phyloP scores from a whole-genome alignment of 345 rosid genomes.

The Eucalyptus shirleyi region DNA sequence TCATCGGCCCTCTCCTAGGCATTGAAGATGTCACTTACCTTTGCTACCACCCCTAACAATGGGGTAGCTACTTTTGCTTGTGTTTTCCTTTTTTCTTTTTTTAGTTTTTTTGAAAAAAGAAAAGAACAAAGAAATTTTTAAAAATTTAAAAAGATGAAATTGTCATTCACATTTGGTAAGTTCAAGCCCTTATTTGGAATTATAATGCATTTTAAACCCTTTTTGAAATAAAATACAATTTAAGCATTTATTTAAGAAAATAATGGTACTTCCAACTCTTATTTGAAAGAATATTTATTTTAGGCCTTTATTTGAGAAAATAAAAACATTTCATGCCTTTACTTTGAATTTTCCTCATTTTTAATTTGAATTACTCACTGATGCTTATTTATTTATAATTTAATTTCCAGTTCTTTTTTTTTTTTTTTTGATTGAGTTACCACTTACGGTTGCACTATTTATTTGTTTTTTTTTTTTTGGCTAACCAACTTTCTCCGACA shows the following conservation, averaged over 20 bases:
- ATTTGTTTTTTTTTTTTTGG: not conserved
- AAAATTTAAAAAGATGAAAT: rapidly evolving
- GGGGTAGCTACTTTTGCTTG: rapidly evolving
- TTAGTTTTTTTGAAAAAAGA: too few relatives aligned
- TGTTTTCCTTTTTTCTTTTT: rapidly evolving
- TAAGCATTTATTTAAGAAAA: rapidly evolving
- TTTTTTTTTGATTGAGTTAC: not conserved
- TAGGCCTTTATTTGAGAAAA: rapidly evolving
- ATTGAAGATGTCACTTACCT: rapidly evolving
- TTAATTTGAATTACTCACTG: not conserved
- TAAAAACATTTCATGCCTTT: rapidly evolving
- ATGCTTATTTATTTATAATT: rapidly evolving
- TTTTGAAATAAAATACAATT: too few relatives aligned
- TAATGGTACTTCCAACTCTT: rapidly evolving
- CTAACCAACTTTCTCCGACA: not conserved
- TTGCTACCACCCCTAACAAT: rapidly evolving
- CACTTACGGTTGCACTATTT: not conserved
- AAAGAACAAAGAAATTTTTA: rapidly evolving
- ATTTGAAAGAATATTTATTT: rapidly evolving
- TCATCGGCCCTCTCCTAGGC: rapidly evolving
- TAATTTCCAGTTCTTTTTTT: not conserved
- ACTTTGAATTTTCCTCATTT: too few relatives aligned
- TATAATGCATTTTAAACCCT: rapidly evolving
- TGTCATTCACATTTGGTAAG: rapidly evolving
- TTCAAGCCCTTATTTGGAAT: rapidly evolving